Evolutionary conservation across 306 rosid genomes (phyloP).

Genomic region (Casuarina cunninghamiana): DNA sequence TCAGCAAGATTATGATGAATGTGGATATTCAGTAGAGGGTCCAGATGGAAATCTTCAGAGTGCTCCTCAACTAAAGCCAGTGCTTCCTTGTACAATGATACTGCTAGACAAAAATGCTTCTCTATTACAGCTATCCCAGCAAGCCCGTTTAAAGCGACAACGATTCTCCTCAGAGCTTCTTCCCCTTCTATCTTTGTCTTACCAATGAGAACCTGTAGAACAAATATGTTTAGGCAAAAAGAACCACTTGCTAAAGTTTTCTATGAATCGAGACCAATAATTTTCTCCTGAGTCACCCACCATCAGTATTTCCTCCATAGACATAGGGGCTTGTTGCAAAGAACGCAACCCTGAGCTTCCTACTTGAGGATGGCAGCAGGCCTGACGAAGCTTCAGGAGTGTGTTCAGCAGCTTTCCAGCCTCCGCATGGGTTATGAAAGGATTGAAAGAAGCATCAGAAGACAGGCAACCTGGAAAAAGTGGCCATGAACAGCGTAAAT

Average conservation of each 20-base stretch:
- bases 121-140: conserved; percentile 76
- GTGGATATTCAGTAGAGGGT: conserved; percentile 83
- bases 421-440: conserved; percentile 74
- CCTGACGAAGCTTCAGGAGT: conserved; percentile 94
- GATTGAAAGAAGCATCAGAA: conserved; percentile 52
- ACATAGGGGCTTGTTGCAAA: conserved; percentile 92
- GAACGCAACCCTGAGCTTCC: conserved; percentile 97
- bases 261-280: conserved; percentile 12
- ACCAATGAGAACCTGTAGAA: conserved; percentile 81
- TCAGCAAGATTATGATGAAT: conserved; percentile 88
- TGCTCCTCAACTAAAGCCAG: conserved; percentile 71
- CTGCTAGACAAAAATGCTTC: conserved; percentile 65
- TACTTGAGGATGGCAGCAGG: conserved; percentile 98
- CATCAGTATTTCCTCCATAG: conserved; percentile 95
- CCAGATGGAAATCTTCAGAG: conserved; percentile 83
- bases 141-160: conserved; percentile 84
- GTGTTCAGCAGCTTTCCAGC: conserved; percentile 88
- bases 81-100: conserved; percentile 77
- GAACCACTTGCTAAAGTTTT: not conserved
- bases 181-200: conserved; percentile 95
- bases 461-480: conserved; percentile 48
- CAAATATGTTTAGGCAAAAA: conserved; percentile 28
- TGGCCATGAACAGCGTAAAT: conserved; percentile 35
- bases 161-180: conserved; percentile 85
- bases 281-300: conserved; percentile 37